Percentiles rank a stretch among this genome's conserved stretches.
Evolutionary conservation across 2,329 filamentous ascomycete genomes (phyloP).

Genomic region (Leptographium procerum): DNA sequence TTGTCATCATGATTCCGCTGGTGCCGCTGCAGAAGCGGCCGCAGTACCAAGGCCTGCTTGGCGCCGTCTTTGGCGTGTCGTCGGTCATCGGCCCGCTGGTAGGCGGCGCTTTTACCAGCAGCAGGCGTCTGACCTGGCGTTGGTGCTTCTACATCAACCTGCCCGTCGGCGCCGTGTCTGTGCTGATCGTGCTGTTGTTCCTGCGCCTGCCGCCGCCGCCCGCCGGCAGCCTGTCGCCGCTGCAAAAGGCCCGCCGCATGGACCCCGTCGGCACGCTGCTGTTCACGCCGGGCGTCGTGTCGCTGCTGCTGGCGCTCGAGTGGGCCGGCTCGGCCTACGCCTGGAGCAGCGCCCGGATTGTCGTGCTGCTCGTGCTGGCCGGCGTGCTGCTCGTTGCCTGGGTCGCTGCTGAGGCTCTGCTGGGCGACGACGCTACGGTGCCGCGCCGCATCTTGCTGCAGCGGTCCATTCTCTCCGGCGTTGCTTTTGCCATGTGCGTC

Average conservation of each 20-base stretch:
- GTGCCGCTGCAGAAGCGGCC: constrained; percentile 29
- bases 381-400: constrained; percentile 35
- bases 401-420: constrained; percentile 26
- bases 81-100: constrained; percentile 34
- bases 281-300: constrained; percentile 40
- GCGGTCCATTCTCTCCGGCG: constrained; percentile 26
- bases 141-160: constrained; percentile 40
- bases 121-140: constrained; percentile 27
- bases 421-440: constrained; percentile 21
- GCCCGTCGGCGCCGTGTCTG: constrained; percentile 25
- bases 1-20: constrained; percentile 36
- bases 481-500: constrained; percentile 22
- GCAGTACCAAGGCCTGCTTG: constrained; percentile 13
- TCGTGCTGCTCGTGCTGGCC: constrained; percentile 40
- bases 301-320: constrained; percentile 42
- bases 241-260: constrained; percentile 26
- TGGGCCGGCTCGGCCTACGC: constrained; percentile 42
- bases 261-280: constrained; percentile 38
- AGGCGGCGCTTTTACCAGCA: constrained; percentile 27
- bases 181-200: constrained; percentile 20
- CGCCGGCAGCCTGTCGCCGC: constrained; percentile 8
- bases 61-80: constrained; percentile 7
- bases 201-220: constrained; percentile 20
- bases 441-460: constrained; percentile 29
- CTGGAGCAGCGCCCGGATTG: constrained; percentile 36